Evolutionary conservation across 495 filamentous ascomycete species (phyloP), one percentile per base, ranked within the genome.

Genomic region (Lophium mytilinum): DNA sequence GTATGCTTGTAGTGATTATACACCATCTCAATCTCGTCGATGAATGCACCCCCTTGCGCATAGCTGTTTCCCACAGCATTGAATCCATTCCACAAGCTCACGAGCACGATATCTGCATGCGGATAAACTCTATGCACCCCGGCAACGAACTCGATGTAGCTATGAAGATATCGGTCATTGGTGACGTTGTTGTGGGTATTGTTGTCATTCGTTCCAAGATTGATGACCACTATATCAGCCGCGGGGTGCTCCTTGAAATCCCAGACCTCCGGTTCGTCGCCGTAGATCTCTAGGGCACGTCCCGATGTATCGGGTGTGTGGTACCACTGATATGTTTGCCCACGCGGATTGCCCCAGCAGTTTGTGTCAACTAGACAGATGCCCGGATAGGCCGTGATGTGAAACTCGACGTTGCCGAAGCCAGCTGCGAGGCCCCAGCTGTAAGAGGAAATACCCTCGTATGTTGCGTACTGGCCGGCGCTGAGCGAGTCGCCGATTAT

Each of bases 181-280:
- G 78, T 75, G 48, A 85, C 76, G 40, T 84, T 80, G 65, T 86
- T 87, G 14, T 69, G 68, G 0, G 72, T 56, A 55, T 83, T 83
- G 56, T 77, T 76, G 66, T 87, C 85, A 59, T 87, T 87, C 15
- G 82, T 85, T 24, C 83, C 84, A 40, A 88, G 73, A 61, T 86
- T 81, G 64, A 87, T 84, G 56, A 87, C 60, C 11, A 84, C 83
- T 9, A 89, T 71, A 60, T 86, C 83, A 4, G 83, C 82, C 0
- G 75, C 74, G n/a, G 75, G 78, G 50, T 81, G 78, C 34, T 75
- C 76, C 6, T 66, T 69, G 51, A 86, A 84, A 59, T 83, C 77
- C 79, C 80, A 87, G 0, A 73, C 65, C 55, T 85, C 80, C 0
- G 81, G 79, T 1, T 77, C 71, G 33, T 76, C 72, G 55, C 78